Base-by-base conservation (phyloP, 352 stramenopile genomes). In the Globisporangium parvum region DNA sequence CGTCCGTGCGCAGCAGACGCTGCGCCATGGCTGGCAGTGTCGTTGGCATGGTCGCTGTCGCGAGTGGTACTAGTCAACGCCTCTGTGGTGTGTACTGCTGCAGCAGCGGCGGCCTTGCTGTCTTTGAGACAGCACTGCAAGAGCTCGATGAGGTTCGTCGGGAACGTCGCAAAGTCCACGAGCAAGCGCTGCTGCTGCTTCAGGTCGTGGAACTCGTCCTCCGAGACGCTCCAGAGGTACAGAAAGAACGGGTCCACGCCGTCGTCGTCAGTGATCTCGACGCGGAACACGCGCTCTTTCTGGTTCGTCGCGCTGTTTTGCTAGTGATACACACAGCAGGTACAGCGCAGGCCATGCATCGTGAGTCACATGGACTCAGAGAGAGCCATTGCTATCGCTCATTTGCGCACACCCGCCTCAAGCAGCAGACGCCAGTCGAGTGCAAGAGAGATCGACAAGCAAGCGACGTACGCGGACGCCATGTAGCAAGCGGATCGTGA, bases 131-230 rank as follows among this genome's bases (percentile, higher is more conserved):
- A 98, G 61, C 77, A 91, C 55, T 93, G 67, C 40, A 98, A 65
- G 35, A 98, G 71, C 59, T 97, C 90, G 53, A 98, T 97, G 52
- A 98, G 85, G 53, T 97, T 95, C 51, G 66, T 68, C 10, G 93
- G 85, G 62, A 98, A 98, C 24, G 73, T 85, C 20, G 65, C 70
- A 74, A 98, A 98, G 70, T 98, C 93, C 46, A 98, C 91, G 8
- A 98, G 77, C 37, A 98, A 67, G 33, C 77, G 73, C 70, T 98
- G 93, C 61, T 98, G 91, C 55, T 90, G 74, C 72, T 98, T 98
- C 5, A 98, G 70, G 40, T 95, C 82, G 62, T 97, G 92, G 64
- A 98, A 98, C 62, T 98, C 90, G 63, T 96, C 88, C 63, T 98
- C 93, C 23, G 85, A 93, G 31, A 98, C 93, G 62, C 95, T 91